Evolutionary conservation across 139 green algal genomes (phyloP), one percentile per base, ranked within the genome.

Genomic region (Trebouxia sp.): DNA sequence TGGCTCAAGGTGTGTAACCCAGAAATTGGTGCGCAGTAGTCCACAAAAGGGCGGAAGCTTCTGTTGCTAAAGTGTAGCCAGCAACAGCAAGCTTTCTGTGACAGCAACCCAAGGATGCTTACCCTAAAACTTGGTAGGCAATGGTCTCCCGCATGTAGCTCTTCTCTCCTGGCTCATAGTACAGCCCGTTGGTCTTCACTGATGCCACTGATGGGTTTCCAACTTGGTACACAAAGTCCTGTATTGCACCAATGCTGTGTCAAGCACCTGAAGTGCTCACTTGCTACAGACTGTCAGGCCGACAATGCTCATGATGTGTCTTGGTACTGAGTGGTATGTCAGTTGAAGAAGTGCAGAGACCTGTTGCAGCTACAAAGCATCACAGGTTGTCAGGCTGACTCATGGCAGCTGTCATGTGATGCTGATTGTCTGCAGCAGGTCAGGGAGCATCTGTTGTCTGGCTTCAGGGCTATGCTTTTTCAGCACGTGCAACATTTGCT

Each of bases 141-240:
- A 95, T 72, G 35, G 82, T 76, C 66, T 93, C 89, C 0, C 91
- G 78, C 89, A 97, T 94, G 88, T 96, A 97, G 55, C 84, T 92
- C 65, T 91, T 89, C 80, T 95, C 88, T 6, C 94, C 94, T 26
- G 94, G 87, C 85, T 97, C 94, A 11, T 86, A 35, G 76, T 85
- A 91, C 38, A 87, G 62, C 32, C 65, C 65, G 48, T 75, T 86
- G 5, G 76, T 50, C n/a, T 76, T 43, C 38, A 83, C 78, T 7
- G 10, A 35, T 10, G 43, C 39, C 1, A 75, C 66, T 17, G 30
- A 10, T 4, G 43, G 39, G 47, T 81, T 26, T 1, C 65, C 62
- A 8, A 50, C 12, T n/a, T 78, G 37, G 66, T 56, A 79, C 10
- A 79, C 22, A 37, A 79, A 83, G 11, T 47, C 66, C 79, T 83